Percentiles rank a stretch among this genome's conserved stretches.
Evolutionary conservation across 768 basidiomycete species (phyloP).

Genomic region (Pleurotus tuoliensis): DNA sequence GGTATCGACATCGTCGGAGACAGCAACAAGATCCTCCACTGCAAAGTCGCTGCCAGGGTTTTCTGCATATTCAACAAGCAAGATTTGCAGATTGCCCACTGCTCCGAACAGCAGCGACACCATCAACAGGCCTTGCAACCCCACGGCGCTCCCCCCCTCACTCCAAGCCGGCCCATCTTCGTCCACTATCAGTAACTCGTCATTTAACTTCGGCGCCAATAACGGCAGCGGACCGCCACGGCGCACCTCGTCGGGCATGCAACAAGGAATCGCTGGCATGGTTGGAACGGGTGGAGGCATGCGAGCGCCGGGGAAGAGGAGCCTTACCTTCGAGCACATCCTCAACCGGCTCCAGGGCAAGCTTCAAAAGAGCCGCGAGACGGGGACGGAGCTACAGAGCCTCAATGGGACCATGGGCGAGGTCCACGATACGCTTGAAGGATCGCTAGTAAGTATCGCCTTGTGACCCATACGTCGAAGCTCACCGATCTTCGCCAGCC

Average conservation of each 20-base stretch:
- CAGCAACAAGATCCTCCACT: conserved; percentile 80
- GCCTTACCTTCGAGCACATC: too few species aligned
- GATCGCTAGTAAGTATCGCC: too few species aligned
- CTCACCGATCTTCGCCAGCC: too few species aligned
- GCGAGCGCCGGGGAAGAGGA: background rate
- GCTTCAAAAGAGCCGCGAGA: too few species aligned
- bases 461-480: too few species aligned
- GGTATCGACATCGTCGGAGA: too few species aligned
- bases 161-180: conserved; percentile 9
- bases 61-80: conserved; percentile 84
- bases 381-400: conserved; percentile 13
- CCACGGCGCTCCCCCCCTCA: conserved; percentile 17
- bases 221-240: conserved; percentile 25
- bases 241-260: conserved; percentile 6
- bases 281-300: too few species aligned
- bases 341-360: too few species aligned
- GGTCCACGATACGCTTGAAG: too few species aligned
- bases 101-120: conserved; percentile 59
- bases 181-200: background rate
- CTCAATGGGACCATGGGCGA: conserved; percentile 23
- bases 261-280: too few species aligned
- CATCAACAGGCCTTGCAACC: conserved; percentile 30
- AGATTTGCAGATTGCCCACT: conserved; percentile 73
- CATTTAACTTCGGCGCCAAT: conserved; percentile 16
- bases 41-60: conserved; percentile 95